Base-by-base conservation (phyloP, 2,329 filamentous ascomycete genomes). In the Cladosporium colombiae region DNA sequence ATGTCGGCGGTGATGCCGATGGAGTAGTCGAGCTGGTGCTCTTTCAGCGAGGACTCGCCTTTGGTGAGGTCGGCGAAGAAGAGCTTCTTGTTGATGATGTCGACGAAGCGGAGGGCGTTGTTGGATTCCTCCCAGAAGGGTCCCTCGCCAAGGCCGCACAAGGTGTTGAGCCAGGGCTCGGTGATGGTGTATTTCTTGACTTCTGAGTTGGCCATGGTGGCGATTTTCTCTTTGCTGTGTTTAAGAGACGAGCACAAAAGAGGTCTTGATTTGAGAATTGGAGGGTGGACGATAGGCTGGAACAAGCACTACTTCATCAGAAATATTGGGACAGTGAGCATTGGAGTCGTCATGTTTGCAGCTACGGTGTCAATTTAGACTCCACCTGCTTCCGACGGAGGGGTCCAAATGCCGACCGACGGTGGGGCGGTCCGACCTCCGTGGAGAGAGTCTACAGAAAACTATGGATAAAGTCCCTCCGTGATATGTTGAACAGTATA, bases 31-130 rank as follows among this genome's bases (percentile, higher is more conserved):
- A 90, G 89, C 69, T 87, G 82, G 77, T 62, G 81, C 76, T 69
- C 78, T 79, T 75, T 85, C 75, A 74, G 73, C 44, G 90, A 91
- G 5, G 80, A 79, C 18, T 86, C 86, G 0, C 89, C 90, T 66
- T 85, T 80, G 57, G 78, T 75, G 27, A 96, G 81, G 72, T 91
- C 85, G 67, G 95, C 84, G 57, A 85, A 84, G 80, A 95, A 90
- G 55, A 97, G 75, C 68, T 88, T 87, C 75, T 90, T 85, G 75
- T 90, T 87, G 77, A 89, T 90, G 78, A 97, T 93, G 78, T 97
- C 93, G 68, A 93, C 87, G 76, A 92, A 93, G 69, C 91, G 90
- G 66, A 94, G 80, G 56, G 82, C 84, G 76, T 91, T 84, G 60
- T 84, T 87, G 25, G 80, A 80, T 66, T 84, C 81, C 76, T 93